Base-by-base conservation (phyloP, 805 yeast species). In the Metschnikowia baotianmanensis region DNA sequence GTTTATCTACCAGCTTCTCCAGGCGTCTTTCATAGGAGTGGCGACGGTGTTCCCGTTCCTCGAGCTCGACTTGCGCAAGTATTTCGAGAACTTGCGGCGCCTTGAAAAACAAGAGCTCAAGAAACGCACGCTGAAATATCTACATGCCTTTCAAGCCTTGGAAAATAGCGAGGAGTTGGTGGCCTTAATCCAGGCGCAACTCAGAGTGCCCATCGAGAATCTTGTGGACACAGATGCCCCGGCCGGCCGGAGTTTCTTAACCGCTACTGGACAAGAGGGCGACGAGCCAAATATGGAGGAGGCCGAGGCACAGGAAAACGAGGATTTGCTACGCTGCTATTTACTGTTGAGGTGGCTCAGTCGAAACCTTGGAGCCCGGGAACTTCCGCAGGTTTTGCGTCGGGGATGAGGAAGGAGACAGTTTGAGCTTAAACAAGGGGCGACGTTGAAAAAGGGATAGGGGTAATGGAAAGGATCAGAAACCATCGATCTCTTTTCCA, bases 261-360 rank as follows among this genome's bases (percentile, higher is more conserved):
- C 13, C 3, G 6, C n/a, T 8, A 11, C 10, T n/a, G 35, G 20
- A 15, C 16, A 23, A 8, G 28, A 22, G 4, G 27, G 12, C 2
- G 23, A 28, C 2, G 34, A 17, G 16, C 15, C 17, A 13, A 19
- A 31, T 13, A 25, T 31, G 31, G 36, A 16, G 18, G 13, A 16
- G 7, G 36, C 34, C 19, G 20, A 24, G 23, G 15, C 16, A 15
- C 23, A 13, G 10, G 34, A 42, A n/a, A 20, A 16, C 7, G 40
- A 42, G 20, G 46, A 38, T 10, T 27, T 36, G 34, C 9, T 41
- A 12, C 36, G 37, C 10, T 32, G 33, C 25, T 36, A 32, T 31
- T 41, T 41, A 38, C 27, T 36, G 34, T 31, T 36, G 28, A 40
- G 29, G 25, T 40, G 43, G 43, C 26, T 40, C 13, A 32, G 31